These are phyloP conservation scores for Toxoplasma gondii DNA, from an alignment of 169 alveolate species.

Conservation along the genomic window DNA sequence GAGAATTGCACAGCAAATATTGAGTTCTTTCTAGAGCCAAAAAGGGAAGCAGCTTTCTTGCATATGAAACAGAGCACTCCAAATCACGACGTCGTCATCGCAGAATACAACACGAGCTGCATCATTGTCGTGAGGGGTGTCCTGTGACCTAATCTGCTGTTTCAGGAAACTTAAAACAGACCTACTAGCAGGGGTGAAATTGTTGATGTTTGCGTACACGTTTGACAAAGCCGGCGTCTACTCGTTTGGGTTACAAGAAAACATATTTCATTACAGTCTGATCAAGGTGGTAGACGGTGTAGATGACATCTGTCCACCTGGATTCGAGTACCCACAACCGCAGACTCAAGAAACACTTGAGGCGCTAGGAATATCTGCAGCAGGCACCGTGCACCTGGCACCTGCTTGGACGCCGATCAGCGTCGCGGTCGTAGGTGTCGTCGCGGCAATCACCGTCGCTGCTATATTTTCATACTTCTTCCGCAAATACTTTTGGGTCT, in stretches of 20 bases:
- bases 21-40: too few species aligned
- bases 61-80: too few species aligned
- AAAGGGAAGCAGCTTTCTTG: too few species aligned
- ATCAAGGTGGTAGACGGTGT: slow-evolving; percentile 15
- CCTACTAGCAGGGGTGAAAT: not conserved
- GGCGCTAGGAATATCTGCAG: not conserved
- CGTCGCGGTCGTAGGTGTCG: not conserved
- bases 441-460: not conserved
- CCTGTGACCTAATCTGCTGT: not conserved
- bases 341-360: not conserved
- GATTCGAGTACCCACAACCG: not conserved
- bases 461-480: too few species aligned
- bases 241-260: not conserved
- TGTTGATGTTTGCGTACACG: slow-evolving; percentile 49
- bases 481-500: not conserved
- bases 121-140: too few species aligned
- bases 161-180: not conserved
- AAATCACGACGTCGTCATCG: too few species aligned
- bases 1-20: too few species aligned
- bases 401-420: not conserved
- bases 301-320: not conserved
- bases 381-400: not conserved
- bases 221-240: slow-evolving; percentile 41
- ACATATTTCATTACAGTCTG: not conserved
- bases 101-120: too few species aligned